Evolutionary conservation across 805 yeast genomes (phyloP).

Genomic region (Saccharomycopsis lassenensis): DNA sequence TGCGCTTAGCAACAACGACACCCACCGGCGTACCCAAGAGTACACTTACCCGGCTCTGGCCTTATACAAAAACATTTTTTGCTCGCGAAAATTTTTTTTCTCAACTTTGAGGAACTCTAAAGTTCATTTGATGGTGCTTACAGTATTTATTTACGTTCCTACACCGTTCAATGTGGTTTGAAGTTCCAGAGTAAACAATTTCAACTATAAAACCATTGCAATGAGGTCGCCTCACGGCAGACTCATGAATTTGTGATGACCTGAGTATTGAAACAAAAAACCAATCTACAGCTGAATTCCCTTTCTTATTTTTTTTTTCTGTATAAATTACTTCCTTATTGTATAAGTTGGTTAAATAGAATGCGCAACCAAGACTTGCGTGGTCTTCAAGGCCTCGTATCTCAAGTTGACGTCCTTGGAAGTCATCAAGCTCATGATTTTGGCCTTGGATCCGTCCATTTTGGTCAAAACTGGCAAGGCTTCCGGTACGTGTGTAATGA

Average conservation of each 20-base stretch:
- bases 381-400: constrained; percentile 89
- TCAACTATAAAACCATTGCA: constrained; percentile 12
- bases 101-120: constrained; percentile 6
- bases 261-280: constrained; percentile 12
- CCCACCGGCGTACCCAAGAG: too few relatives aligned
- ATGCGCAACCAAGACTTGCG: constrained; percentile 88
- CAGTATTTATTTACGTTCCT: background rate
- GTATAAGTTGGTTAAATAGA: constrained; percentile 25
- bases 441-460: constrained; percentile 50
- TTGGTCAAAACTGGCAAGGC: constrained; percentile 42
- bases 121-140: constrained; percentile 8
- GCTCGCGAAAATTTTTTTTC: constrained; percentile 8
- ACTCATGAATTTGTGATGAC: constrained; percentile 13
- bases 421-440: constrained; percentile 76
- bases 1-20: too few relatives aligned
- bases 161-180: constrained; percentile 11
- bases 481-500: constrained; percentile 54
- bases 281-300: too few relatives aligned
- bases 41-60: too few relatives aligned
- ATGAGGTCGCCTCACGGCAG: constrained; percentile 11
- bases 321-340: too few relatives aligned
- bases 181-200: constrained; percentile 2
- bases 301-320: too few relatives aligned
- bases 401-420: constrained; percentile 78
- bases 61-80: too few relatives aligned